Evolutionary conservation across 257 asterid genomes (phyloP), one percentile per base, ranked within the genome.

Genomic region (Gentiana macrophylla): DNA sequence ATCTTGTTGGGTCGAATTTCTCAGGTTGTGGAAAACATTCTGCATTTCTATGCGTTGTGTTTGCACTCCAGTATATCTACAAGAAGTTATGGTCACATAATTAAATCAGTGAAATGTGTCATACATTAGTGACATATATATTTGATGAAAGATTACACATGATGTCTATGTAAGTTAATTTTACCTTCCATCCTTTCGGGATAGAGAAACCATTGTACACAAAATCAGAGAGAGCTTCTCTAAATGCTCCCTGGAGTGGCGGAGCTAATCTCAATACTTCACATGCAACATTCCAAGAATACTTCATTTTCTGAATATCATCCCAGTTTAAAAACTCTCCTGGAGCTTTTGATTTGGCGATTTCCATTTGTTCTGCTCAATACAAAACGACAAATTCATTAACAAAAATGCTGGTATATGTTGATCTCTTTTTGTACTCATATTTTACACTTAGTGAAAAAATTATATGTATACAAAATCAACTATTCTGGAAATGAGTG

Each of bases 271-370:
- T 69, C 47, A 81, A 8, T 4, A 76, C 81, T 64, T 81, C 86
- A 60, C 83, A 81, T 5, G 89, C 89, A 6, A 79, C 89, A 35
- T 79, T 81, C 86, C 89, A 79, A 47, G 86, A 81, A 53, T 79
- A 81, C 55, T 72, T 81, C 89, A 81, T 81, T 66, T 74, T 79
- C 50, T 79, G 79, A 5, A 81, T 57, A 63, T 81, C 89, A 8
- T 78, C 79, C 83, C 89, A 76, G 45, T 71, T 76, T 61, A 81
- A 62, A 35, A 76, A 37, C 70, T 81, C 89, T 10, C 83, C 83
- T 13, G 63, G 61, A 3, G 62, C 76, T 57, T 81, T 81, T 52
- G 85, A 71, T 32, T 74, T 72, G 8, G 65, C 77, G 32, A 81
- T 81, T 59, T 76, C 83, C 81, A 81, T 76, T 79, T 81, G 89